These are phyloP conservation scores for Lenzites betulinus DNA, from an alignment of 768 basidiomycete genomes.

Conservation along the genomic window DNA sequence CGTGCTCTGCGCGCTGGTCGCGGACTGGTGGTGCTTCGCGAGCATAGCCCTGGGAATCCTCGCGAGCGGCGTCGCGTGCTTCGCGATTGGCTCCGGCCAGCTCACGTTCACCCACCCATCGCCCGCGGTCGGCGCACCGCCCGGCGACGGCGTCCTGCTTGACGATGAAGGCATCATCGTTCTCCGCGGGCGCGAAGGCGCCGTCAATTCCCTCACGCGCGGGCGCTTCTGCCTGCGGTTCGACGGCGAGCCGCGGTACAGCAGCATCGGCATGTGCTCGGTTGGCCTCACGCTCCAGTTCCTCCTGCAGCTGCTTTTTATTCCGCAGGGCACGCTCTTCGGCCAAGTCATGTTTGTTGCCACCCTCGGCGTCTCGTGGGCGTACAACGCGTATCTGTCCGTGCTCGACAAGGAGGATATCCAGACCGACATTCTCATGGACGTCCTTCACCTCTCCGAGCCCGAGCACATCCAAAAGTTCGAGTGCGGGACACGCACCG, in stretches of 20 bases:
- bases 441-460: not conserved
- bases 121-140: not conserved
- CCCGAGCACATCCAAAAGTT: not conserved
- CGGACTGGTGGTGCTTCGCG: slow-evolving; percentile 9
- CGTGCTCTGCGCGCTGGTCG: not conserved
- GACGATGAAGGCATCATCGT: slow-evolving; percentile 4
- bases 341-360: slow-evolving; percentile 17
- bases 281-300: slow-evolving; percentile 11
- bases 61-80: slow-evolving; percentile 6
- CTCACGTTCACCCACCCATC: slow-evolving; percentile 3
- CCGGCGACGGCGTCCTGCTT: slow-evolving; percentile 11
- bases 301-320: slow-evolving; percentile 11
- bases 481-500: slow-evolving; percentile 1
- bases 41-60: slow-evolving; percentile 9
- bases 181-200: not conserved
- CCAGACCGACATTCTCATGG: slow-evolving; percentile 8
- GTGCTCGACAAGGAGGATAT: slow-evolving; percentile 11
- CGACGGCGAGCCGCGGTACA: not conserved
- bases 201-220: slow-evolving; percentile 9
- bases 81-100: not conserved
- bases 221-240: slow-evolving; percentile 8
- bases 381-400: slow-evolving; percentile 16
- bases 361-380: slow-evolving; percentile 16
- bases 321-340: slow-evolving; percentile 13
- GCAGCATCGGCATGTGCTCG: slow-evolving; percentile 5